Evolutionary conservation across 2,329 filamentous ascomycete species (phyloP).

Genomic region (Cytospora piceicola): DNA sequence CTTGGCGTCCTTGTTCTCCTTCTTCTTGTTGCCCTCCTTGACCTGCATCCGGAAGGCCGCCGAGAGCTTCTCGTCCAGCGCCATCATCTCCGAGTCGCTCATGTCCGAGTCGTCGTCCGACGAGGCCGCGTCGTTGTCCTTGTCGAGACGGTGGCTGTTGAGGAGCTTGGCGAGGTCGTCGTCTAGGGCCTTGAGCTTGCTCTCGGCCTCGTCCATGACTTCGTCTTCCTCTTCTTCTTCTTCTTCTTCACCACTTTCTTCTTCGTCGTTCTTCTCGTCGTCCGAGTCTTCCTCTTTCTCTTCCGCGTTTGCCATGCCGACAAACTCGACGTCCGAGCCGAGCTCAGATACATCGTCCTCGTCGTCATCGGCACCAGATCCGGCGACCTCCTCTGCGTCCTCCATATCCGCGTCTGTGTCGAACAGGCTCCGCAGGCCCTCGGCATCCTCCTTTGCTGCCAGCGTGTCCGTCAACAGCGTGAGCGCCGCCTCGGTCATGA

Average conservation of each 20-base stretch:
- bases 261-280: constrained; percentile 46
- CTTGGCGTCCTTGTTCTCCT: constrained; percentile 84
- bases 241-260: constrained; percentile 44
- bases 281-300: constrained; percentile 43
- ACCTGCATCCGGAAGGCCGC: constrained; percentile 82
- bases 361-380: constrained; percentile 47
- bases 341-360: constrained; percentile 46
- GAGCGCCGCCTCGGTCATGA: constrained; percentile 74
- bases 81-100: constrained; percentile 95
- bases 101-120: constrained; percentile 76
- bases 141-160: constrained; percentile 68
- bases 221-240: constrained; percentile 47
- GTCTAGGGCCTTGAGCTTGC: constrained; percentile 45
- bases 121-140: constrained; percentile 58
- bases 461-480: constrained; percentile 70
- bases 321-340: constrained; percentile 50
- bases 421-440: constrained; percentile 87
- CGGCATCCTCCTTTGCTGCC: constrained; percentile 75
- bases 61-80: constrained; percentile 78
- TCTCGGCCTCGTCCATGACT: constrained; percentile 51
- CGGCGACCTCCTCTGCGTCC: constrained; percentile 51
- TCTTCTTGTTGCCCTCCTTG: constrained; percentile 75
- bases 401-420: constrained; percentile 65
- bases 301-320: constrained; percentile 35
- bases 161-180: constrained; percentile 57